Base-by-base conservation (phyloP, 495 filamentous ascomycete species). In the Penicillium pancosmium region DNA sequence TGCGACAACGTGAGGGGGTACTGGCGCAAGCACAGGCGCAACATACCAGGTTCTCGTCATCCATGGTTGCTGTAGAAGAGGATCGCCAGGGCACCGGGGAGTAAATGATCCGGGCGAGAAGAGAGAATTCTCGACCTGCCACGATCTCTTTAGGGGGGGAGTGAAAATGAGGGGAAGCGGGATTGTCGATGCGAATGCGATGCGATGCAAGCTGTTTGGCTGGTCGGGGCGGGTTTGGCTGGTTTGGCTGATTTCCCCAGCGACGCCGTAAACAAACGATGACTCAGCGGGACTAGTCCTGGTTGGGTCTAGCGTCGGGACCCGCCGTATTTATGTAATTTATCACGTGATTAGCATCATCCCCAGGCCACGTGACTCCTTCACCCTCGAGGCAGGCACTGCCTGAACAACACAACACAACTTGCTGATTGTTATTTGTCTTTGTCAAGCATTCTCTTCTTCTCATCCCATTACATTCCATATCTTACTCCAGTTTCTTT, bases 191-290 rank as follows among this genome's bases (percentile, higher is more conserved):
- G 7, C 6, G 6, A 9, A 40, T 31, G 27, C 27, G 27, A 31
- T 31, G 27, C 27, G 27, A 31, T 31, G 27, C 6, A 31, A 31
- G 27, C 27, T 31, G 27, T 31, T 31, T 31, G 27, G 27, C 27
- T 31, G 27, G 27, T 7, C 8, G 27, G 27, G 27, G 8, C 27
- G 5, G 27, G 27, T 31, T 31, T 31, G 27, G 27, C 27, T 31
- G 27, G 27, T 31, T 31, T 31, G 27, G 27, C 27, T 31, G 57
- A 73, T 78, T 76, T 72, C 72, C 71, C 65, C 55, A 78, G 73
- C 60, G 73, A 78, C 75, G 47, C 55, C 59, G 68, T 78, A 76
- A 78, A 78, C 69, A 78, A 75, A 68, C 59, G 50, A n/a, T 57
- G 72, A 67, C 67, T 72, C 72, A 70, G 68, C 66, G 50, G 12